Conservation (phyloP, 1,284 basidiomycete species). For the Trametes pubescens region DNA sequence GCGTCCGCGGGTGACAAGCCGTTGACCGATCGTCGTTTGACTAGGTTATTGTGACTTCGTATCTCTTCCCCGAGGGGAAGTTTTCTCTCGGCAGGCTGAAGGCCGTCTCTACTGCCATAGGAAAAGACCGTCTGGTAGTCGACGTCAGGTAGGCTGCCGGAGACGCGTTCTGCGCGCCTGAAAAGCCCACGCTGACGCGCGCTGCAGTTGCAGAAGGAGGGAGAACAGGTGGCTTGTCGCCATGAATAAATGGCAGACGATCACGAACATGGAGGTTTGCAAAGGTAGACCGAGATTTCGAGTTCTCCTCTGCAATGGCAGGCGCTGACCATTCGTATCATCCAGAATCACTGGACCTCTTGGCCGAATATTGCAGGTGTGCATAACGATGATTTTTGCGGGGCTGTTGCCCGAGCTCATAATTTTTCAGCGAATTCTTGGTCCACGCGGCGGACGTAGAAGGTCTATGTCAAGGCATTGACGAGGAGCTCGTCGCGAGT, state of each 20-base stretch:
- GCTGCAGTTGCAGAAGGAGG: conserved; percentile 80
- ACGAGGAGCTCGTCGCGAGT: conserved; percentile 89
- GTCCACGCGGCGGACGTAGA: conserved; percentile 99
- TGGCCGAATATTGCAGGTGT: conserved; percentile 83
- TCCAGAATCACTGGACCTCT: conserved; percentile 72
- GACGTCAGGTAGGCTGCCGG: conserved; percentile 82
- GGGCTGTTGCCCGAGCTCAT: neutral
- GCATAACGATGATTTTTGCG: conserved; percentile 18
- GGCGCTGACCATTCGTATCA: conserved; percentile 7
- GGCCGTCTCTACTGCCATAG: conserved; percentile 70
- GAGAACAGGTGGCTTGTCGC: conserved; percentile 91
- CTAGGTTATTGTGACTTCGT: conserved; percentile 97
- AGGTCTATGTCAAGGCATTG: conserved; percentile 96
- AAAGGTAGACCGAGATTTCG: conserved; percentile 58
- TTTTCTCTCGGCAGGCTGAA: conserved; percentile 83
- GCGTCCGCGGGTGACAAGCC: neutral
- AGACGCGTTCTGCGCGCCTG: neutral
- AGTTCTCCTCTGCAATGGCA: neutral
- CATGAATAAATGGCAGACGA: conserved; percentile 99
- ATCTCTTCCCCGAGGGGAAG: conserved; percentile 85
- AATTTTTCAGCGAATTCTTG: conserved; percentile 83
- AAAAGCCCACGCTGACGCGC: neutral
- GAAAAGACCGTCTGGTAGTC: conserved; percentile 91
- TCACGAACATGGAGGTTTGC: conserved; percentile 94
- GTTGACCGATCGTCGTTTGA: neutral